Base-by-base conservation (phyloP, 1,139 yeast genomes). In the Yamadazyma trypodendri region DNA sequence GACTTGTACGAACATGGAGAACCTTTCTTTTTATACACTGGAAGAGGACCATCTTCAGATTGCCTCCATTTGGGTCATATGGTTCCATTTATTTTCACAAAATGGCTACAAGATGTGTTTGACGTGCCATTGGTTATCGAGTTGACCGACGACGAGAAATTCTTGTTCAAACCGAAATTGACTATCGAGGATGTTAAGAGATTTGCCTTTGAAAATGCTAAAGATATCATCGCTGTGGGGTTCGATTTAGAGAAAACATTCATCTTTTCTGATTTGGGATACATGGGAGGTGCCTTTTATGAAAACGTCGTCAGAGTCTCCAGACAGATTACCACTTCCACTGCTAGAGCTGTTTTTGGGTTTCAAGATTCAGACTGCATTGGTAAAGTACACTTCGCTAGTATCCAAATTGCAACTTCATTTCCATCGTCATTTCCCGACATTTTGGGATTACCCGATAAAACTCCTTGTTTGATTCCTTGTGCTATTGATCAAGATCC, bases 401-500 rank as follows among this genome's bases (percentile, higher is more conserved):
- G 96, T 37, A 80, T 94, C 53, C 98, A 94, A 70, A 92, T 94
- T 54, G 87, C 97, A 21, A 81, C 97, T 14, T 94, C 97, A 2
- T 90, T 94, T 71, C 95, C 97, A 42, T 84, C 92, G 34, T 86
- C 97, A 11, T 94, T 87, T 76, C 98, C 98, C 2, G 96, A 84
- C 50, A 84, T 94, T 22, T 77, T 94, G 52, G 96, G 88, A 9
- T 66, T 84, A 53, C 89, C 89, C 36, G 72, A 83, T 34, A 84
- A 84, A 63, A 90, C 97, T 2, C 98, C 97, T 42, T 87, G 96
- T 65, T 72, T 94, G 62, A 94, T 94, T 62, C 99, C 99, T 28
- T 94, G 98, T 75, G 99, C 99, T 33, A 94, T 94, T 61, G 99
- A 94, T 61, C 97, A 90, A 69, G 99, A 94, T 63, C 98, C 99